These are phyloP conservation scores for Saccharomycopsis selenospora DNA, from an alignment of 805 yeast genomes.

Conservation along the genomic window DNA sequence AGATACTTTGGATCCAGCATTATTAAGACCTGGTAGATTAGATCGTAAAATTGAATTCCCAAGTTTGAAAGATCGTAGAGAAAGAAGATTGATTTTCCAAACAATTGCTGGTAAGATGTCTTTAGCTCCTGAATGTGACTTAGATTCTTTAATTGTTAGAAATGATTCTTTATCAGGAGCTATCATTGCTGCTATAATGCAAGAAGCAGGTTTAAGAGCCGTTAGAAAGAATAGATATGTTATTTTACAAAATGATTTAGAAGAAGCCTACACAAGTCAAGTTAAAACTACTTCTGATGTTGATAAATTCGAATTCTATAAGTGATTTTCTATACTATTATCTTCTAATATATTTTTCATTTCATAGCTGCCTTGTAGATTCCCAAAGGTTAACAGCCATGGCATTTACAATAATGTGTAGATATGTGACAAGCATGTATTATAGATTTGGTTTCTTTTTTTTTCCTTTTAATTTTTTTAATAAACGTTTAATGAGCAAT, in stretches of 20 bases:
- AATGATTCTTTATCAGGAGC: conserved; percentile 98
- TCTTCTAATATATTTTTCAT: too few relatives aligned
- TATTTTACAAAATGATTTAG: conserved; percentile 90
- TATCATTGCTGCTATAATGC: conserved; percentile 98
- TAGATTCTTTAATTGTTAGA: conserved; percentile 89
- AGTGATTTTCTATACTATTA: conserved; percentile 42
- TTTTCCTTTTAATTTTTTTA: too few relatives aligned
- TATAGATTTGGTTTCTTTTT: too few relatives aligned
- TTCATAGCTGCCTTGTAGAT: too few relatives aligned
- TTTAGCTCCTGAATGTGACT: conserved; percentile 93
- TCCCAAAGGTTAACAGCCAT: too few relatives aligned
- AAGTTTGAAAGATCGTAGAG: conserved; percentile 91
- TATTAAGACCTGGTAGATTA: conserved; percentile 95
- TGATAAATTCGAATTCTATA: conserved; percentile 96
- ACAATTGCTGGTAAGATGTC: conserved; percentile 98
- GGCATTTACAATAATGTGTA: too few relatives aligned
- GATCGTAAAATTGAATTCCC: conserved; percentile 99
- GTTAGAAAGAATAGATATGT: conserved; percentile 97
- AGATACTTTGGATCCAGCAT: conserved; percentile 98
- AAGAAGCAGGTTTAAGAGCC: conserved; percentile 98
- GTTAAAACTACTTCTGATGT: conserved; percentile 93
- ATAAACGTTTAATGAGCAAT: too few relatives aligned
- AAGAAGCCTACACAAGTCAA: conserved; percentile 95
- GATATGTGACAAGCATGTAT: too few relatives aligned
- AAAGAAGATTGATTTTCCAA: conserved; percentile 90